A percentile compares a stretch with the other conserved stretches of the same genome.
Conservation (phyloP, 2,329 filamentous ascomycete species). For the Coniochaeta sp. region DNA sequence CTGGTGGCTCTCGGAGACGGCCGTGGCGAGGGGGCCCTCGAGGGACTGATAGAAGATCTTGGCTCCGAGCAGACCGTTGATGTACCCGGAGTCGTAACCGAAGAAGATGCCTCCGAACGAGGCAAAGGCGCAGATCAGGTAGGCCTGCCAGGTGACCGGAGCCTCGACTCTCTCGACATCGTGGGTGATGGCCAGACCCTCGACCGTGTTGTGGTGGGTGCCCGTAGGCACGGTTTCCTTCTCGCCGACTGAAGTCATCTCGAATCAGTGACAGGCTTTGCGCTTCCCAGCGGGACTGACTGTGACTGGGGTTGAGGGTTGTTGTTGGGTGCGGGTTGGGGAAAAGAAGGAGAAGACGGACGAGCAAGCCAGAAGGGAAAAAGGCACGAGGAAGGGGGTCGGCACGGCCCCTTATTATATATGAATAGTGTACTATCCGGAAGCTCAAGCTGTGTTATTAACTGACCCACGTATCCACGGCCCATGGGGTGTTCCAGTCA, state of each 20-base stretch:
- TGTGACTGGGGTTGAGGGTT: not conserved
- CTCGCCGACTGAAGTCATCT: slow-evolving; percentile 1
- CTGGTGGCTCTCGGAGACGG: slow-evolving; percentile 33
- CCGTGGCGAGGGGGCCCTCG: slow-evolving; percentile 28
- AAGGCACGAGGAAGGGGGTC: slow-evolving; percentile 1
- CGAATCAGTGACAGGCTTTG: not conserved
- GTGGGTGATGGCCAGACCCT: slow-evolving; percentile 32
- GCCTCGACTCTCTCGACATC: slow-evolving; percentile 59
- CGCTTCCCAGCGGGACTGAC: slow-evolving; percentile 3
- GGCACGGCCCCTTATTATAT: slow-evolving; percentile 1
- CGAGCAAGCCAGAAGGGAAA: not conserved
- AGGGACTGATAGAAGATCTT: slow-evolving; percentile 44
- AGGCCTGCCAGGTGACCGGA: slow-evolving; percentile 62
- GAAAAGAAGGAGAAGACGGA: not conserved
- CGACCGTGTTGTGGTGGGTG: slow-evolving; percentile 4
- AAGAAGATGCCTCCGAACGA: slow-evolving; percentile 71
- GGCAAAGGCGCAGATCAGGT: slow-evolving; percentile 63
- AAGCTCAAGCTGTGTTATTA: not conserved
- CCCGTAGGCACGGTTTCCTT: slow-evolving; percentile 2
- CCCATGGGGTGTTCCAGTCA: no score
- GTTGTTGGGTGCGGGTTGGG: not conserved
- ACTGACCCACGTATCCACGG: not conserved
- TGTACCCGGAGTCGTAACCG: slow-evolving; percentile 73
- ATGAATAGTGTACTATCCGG: not conserved
- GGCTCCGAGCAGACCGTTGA: slow-evolving; percentile 56